Evolutionary conservation across 2,329 filamentous ascomycete genomes (phyloP).

Genomic region (Sclerotinia spermophila): DNA sequence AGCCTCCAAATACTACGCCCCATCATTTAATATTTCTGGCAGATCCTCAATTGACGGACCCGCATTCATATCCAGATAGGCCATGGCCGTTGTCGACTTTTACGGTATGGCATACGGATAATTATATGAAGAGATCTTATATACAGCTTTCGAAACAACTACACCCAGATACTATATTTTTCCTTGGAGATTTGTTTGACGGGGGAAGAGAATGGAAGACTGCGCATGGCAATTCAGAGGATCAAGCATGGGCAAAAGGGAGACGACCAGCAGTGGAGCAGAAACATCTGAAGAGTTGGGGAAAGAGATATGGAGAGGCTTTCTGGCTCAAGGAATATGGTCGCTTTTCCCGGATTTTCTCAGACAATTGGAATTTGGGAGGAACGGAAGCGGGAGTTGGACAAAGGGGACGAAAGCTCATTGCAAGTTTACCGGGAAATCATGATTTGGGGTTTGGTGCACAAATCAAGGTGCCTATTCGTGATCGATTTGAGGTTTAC

Average conservation of each 20-base stretch:
- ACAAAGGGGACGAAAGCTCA: slow-evolving; percentile 69
- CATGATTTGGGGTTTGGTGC: slow-evolving; percentile 91
- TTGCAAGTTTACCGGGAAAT: slow-evolving; percentile 86
- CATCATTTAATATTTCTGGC: slow-evolving; percentile 70
- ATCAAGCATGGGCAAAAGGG: slow-evolving; percentile 55
- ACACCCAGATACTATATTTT: slow-evolving; percentile 83
- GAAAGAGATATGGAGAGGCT: slow-evolving; percentile 69
- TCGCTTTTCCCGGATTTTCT: slow-evolving; percentile 83
- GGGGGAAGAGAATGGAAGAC: slow-evolving; percentile 95
- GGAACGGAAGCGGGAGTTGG: slow-evolving; percentile 53
- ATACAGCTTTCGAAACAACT: slow-evolving; percentile 70
- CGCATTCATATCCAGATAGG: slow-evolving; percentile 69
- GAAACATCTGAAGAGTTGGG: slow-evolving; percentile 60
- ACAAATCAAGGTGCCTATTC: slow-evolving; percentile 75
- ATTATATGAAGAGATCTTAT: slow-evolving; percentile 83
- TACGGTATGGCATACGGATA: slow-evolving; percentile 75
- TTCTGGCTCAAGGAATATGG: slow-evolving; percentile 87
- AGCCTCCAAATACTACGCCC: slow-evolving; percentile 75
- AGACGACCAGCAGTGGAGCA: slow-evolving; percentile 51
- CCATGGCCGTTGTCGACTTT: slow-evolving; percentile 66
- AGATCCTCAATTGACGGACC: slow-evolving; percentile 71
- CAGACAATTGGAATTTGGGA: slow-evolving; percentile 61
- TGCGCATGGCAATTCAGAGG: slow-evolving; percentile 53
- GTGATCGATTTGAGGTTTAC: slow-evolving; percentile 78
- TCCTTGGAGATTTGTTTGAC: slow-evolving; percentile 92